Base-by-base conservation (phyloP, 2,329 filamentous ascomycete genomes). In the Fusarium albosuccineum region DNA sequence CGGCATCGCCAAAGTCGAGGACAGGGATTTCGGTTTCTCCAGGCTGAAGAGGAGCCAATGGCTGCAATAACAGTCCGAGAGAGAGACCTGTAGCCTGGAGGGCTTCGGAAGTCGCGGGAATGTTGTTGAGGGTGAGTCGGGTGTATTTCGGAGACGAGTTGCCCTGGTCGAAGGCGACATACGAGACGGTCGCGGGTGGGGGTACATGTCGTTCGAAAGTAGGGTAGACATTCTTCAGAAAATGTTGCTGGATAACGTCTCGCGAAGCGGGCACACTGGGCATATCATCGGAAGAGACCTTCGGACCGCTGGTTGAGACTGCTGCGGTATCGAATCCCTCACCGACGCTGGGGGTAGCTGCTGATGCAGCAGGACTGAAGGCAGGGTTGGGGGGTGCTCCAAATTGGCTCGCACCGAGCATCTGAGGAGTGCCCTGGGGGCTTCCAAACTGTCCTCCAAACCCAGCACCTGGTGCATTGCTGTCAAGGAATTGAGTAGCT, bases 81-180 rank as follows among this genome's bases (percentile, higher is more conserved):
- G 96, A 95, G 16, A 99, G 82, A 3, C 90, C 91, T 10, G 94
- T 97, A 5, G 91, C 89, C 48, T 88, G 83, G 30, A 98, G 84
- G 36, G 92, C 91, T 67, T 99, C 96, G 44, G 89, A 82, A 13
- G 90, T 92, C 11, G 92, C 87, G 3, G 96, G 96, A 64, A 99
- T 97, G 79, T 92, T 97, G 81, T 97, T 99, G 78, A 98, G 83
- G 0, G 94, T 97, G 58, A 99, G 86, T 57, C 96, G 90, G 49
- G 94, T 92, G 77, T 93, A 96, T 79, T 97, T 97, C 34, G 96
- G 96, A 13, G 96, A 97, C 6, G 96, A 91, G 77, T 97, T 99
- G 73, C 96, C 96, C 79, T 99, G 96, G 73, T 99, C 96, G 73
- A 90, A 92, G n/a, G 94, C 92, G 37, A 97, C 91, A 74, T 96